These are phyloP conservation scores for Glycyrrhiza uralensis DNA, from an alignment of 306 rosid species.

Conservation along the genomic window DNA sequence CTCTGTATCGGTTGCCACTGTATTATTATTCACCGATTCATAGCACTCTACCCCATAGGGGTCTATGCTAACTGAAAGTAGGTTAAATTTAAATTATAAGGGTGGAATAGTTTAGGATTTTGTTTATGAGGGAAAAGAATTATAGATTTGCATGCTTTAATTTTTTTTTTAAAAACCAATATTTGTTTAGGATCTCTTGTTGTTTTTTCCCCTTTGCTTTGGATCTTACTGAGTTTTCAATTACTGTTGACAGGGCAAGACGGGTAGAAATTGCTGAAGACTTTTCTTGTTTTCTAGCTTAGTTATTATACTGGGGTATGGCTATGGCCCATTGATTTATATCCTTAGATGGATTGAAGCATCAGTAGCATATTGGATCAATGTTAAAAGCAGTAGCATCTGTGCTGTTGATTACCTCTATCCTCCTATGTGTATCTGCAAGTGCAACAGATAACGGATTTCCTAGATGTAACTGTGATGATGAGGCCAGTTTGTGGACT, in stretches of 20 bases:
- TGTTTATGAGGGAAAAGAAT: slow-evolving; percentile 7
- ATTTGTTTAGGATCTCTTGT: slow-evolving; percentile 34
- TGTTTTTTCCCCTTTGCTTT: slow-evolving; percentile 10
- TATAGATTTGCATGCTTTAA: neutral
- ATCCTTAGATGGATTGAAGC: slow-evolving; percentile 71
- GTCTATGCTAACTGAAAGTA: neutral
- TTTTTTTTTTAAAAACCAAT: neutral
- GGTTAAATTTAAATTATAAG: slow-evolving; percentile 11
- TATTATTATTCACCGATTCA: slow-evolving; percentile 43
- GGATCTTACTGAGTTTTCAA: slow-evolving; percentile 31
- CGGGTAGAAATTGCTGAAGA: slow-evolving; percentile 32
- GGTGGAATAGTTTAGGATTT: slow-evolving; percentile 16
- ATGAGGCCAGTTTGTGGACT: slow-evolving; percentile 85
- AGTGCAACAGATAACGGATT: slow-evolving; percentile 48
- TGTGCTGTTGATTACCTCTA: slow-evolving; percentile 55
- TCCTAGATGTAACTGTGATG: slow-evolving; percentile 93
- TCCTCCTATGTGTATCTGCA: slow-evolving; percentile 55
- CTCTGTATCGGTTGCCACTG: slow-evolving; percentile 41
- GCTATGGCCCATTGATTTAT: slow-evolving; percentile 28
- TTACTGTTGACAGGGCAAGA: slow-evolving; percentile 53
- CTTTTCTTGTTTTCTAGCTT: slow-evolving; percentile 11
- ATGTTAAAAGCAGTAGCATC: slow-evolving; percentile 82
- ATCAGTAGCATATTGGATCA: slow-evolving; percentile 50
- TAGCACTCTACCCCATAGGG: neutral
- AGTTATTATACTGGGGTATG: slow-evolving; percentile 17